A percentile compares a stretch with the other conserved stretches of the same genome.
phyloP scores from a whole-genome alignment of 1,139 yeast genomes.

The Yamadazyma blattariae region DNA sequence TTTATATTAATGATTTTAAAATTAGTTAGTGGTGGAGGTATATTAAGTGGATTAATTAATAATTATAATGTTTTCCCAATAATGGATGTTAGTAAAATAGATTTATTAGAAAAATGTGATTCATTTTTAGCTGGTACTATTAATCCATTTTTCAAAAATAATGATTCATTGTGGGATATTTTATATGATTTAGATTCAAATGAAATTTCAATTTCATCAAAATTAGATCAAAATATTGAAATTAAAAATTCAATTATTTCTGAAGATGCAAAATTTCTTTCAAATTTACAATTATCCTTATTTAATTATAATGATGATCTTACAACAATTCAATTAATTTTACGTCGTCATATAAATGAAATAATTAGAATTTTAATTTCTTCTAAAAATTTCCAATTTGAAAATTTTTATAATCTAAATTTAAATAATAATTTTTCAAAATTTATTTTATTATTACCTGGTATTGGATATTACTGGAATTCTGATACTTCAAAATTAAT shows the following conservation, averaged over 20 bases:
- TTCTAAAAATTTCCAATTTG: constrained; percentile 34
- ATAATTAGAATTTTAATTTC: constrained; percentile 40
- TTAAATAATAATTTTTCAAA: constrained; percentile 10
- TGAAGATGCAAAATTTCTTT: constrained; percentile 48
- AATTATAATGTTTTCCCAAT: constrained; percentile 57
- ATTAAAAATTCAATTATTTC: constrained; percentile 36
- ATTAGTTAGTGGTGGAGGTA: constrained; percentile 58
- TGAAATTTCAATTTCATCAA: constrained; percentile 38
- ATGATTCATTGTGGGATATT: constrained; percentile 58
- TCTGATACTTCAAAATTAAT: constrained; percentile 41
- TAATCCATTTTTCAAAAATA: constrained; percentile 61
- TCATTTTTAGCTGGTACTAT: constrained; percentile 66
- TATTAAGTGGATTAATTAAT: constrained; percentile 48
- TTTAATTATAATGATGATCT: constrained; percentile 49
- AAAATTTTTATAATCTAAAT: constrained; percentile 8
- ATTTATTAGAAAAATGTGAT: constrained; percentile 49
- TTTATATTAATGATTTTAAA: constrained; percentile 52
- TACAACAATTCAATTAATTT: constrained; percentile 45
- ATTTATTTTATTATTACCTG: constrained; percentile 35
- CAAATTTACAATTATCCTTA: constrained; percentile 42
- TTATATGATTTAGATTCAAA: constrained; percentile 54
- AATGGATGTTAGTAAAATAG: constrained; percentile 60
- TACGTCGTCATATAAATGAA: constrained; percentile 48
- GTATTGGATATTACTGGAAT: constrained; percentile 45
- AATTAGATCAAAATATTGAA: constrained; percentile 15